phyloP scores from a whole-genome alignment of 1,284 basidiomycete species.

The Rhodotorula sp. region DNA sequence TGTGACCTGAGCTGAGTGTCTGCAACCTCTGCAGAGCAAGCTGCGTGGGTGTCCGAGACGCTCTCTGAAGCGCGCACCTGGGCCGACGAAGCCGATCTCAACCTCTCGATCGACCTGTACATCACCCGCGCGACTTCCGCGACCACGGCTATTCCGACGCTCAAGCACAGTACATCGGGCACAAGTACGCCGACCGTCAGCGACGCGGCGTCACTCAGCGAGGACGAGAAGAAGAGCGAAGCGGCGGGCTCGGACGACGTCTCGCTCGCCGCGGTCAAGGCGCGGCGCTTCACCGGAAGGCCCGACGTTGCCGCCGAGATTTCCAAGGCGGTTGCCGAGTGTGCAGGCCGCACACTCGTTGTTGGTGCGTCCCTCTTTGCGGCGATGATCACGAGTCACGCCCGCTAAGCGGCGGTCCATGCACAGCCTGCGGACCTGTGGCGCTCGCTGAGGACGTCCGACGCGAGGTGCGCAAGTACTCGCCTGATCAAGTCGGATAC shows the following conservation, averaged over 20 bases:
- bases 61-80: conserved; percentile 2
- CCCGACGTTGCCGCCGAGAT: conserved; percentile 10
- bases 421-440: conserved; percentile 20
- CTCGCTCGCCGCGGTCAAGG: not conserved
- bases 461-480: not conserved
- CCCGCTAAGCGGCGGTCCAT: not conserved
- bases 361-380: not conserved
- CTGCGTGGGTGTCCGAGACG: conserved; percentile 20
- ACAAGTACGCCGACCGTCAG: not conserved
- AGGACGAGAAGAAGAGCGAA: conserved; percentile 14
- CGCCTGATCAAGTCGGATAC: not conserved
- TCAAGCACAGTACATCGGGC: not conserved
- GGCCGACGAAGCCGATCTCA: conserved; percentile 15
- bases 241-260: not conserved
- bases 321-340: not conserved
- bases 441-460: conserved; percentile 19
- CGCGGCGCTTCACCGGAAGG: conserved; percentile 3
- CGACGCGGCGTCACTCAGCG: not conserved
- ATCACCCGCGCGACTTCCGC: conserved; percentile 16
- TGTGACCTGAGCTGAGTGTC: not conserved
- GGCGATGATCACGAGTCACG: no score
- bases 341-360: conserved; percentile 2
- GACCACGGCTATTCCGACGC: not conserved
- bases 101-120: conserved; percentile 24
- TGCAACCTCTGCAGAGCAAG: conserved; percentile 17